Base-by-base conservation (phyloP, 192 early-diverging fungal species). In the Entomortierella parvispora region DNA sequence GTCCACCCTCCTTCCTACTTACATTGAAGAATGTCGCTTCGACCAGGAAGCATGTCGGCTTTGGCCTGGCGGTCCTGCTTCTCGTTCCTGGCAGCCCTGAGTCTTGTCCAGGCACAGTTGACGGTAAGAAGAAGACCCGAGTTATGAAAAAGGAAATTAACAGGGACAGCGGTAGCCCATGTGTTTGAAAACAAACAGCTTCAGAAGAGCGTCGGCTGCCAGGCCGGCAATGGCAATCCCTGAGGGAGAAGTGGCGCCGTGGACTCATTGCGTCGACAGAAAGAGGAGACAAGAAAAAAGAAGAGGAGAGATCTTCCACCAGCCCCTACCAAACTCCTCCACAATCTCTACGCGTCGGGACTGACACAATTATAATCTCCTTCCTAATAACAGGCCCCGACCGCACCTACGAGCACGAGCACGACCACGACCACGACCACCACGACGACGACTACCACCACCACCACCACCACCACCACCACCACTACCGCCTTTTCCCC, bases 61-160 rank as follows among this genome's bases (percentile, higher is more conserved):
- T 3, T 45, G 26, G 23, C 46, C 9, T 14, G 29, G 20, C 43
- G 44, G 68, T 28, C 33, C 33, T 54, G 49, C 34, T 29, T 67
- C 8, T 66, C 71, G 4, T 23, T 76, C 51, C 42, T 68, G 17
- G 55, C 44, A 1, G 50, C 71, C 31, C 17, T 59, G 4, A 64
- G 64, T 28, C 53, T 76, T 31, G 59, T 60, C 32, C 64, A 67
- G 59, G 65, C 14, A 33, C 71, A 76, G 40, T n/a, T n/a, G n/a
- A n/a, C n/a, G n/a, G n/a, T n/a, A n/a, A n/a, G n/a, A n/a, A n/a
- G n/a, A n/a, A n/a, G n/a, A n/a, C n/a, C n/a, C n/a, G n/a, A n/a
- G 32, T 18, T 31, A 18, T 40, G 33, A 34, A 14, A 17, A 31
- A 57, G 34, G 37, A 10, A 51, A 17, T 10, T 1, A 2, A 18